Conservation (phyloP, 2,329 filamentous ascomycete genomes). For the Penicillium sp. region DNA sequence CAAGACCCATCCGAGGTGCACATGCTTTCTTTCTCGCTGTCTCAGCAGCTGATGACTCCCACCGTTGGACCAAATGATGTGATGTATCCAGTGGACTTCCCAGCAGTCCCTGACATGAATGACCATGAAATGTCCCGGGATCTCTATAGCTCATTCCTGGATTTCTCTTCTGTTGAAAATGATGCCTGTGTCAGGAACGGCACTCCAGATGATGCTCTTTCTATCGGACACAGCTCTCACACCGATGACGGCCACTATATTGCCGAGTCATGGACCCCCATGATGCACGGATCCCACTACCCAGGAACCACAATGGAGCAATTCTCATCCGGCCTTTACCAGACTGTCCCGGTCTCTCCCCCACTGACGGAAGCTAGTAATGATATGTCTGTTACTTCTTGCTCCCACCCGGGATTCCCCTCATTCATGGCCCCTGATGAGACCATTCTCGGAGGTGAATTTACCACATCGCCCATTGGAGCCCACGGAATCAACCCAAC, state of each 20-base stretch:
- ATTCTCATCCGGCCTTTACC: slow-evolving; percentile 36
- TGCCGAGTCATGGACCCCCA: slow-evolving; percentile 37
- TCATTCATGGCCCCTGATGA: slow-evolving; percentile 42
- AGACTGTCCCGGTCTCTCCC: slow-evolving; percentile 43
- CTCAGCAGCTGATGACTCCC: slow-evolving; percentile 42
- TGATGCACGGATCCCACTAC: slow-evolving; percentile 38
- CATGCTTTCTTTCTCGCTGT: slow-evolving; percentile 45
- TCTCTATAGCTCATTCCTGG: slow-evolving; percentile 42
- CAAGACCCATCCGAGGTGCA: slow-evolving; percentile 43
- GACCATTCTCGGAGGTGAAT: slow-evolving; percentile 39
- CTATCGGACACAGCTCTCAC: slow-evolving; percentile 40
- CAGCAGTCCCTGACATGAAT: slow-evolving; percentile 38
- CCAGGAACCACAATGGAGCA: slow-evolving; percentile 39
- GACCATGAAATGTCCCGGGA: slow-evolving; percentile 43
- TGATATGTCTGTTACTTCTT: slow-evolving; percentile 44
- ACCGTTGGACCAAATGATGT: slow-evolving; percentile 41
- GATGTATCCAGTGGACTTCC: slow-evolving; percentile 43
- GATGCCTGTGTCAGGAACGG: slow-evolving; percentile 38
- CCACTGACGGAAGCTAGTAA: slow-evolving; percentile 45
- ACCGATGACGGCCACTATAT: slow-evolving; percentile 40
- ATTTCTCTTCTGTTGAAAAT: slow-evolving; percentile 44
- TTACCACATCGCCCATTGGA: slow-evolving; percentile 35
- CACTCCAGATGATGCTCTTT: slow-evolving; percentile 40
- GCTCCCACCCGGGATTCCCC: slow-evolving; percentile 41
- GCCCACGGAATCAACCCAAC: slow-evolving; percentile 39